A percentile compares a stretch with the other conserved stretches of the same genome.
These are phyloP conservation scores for Epichloe coenophiala DNA, from an alignment of 2,329 filamentous ascomycete species.

Conservation along the genomic window DNA sequence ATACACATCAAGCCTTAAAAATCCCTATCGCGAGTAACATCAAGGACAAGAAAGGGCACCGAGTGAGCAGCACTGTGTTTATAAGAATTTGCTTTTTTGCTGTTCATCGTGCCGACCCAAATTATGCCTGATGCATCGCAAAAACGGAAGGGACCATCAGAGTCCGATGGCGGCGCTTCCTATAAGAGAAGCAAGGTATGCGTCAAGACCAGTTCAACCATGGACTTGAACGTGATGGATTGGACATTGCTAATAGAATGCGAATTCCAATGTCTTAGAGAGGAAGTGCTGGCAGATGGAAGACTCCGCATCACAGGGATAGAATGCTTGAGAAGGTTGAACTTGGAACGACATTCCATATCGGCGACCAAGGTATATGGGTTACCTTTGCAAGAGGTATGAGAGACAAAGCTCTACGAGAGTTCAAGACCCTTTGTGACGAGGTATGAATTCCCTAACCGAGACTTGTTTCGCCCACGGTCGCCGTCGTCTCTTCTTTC, in stretches of 20 bases:
- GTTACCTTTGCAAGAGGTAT: slow-evolving; percentile 62
- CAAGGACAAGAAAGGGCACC: too few species aligned
- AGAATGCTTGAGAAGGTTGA: slow-evolving; percentile 30
- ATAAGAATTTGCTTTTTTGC: neutral
- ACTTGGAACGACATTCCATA: slow-evolving; percentile 37
- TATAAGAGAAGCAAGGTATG: slow-evolving; percentile 29
- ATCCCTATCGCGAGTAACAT: too few species aligned
- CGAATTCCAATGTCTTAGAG: slow-evolving; percentile 20
- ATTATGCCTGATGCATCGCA: slow-evolving; percentile 18
- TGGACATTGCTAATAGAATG: neutral
- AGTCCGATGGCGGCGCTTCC: slow-evolving; percentile 12
- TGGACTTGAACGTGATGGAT: neutral
- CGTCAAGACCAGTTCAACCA: neutral
- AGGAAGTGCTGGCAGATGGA: slow-evolving; percentile 45
- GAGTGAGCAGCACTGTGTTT: neutral
- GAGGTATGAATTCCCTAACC: slow-evolving; percentile 33
- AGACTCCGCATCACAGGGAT: slow-evolving; percentile 43
- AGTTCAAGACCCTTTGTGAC: slow-evolving; percentile 53
- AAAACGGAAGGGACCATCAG: slow-evolving; percentile 24
- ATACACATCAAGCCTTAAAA: too few species aligned
- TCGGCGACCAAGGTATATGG: slow-evolving; percentile 65
- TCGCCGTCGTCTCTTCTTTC: neutral
- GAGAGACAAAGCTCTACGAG: slow-evolving; percentile 54
- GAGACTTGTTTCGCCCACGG: neutral
- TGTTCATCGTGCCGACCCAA: neutral